Base-by-base conservation (phyloP, 1,284 basidiomycete genomes). In the Ceratobasidium sp. region DNA sequence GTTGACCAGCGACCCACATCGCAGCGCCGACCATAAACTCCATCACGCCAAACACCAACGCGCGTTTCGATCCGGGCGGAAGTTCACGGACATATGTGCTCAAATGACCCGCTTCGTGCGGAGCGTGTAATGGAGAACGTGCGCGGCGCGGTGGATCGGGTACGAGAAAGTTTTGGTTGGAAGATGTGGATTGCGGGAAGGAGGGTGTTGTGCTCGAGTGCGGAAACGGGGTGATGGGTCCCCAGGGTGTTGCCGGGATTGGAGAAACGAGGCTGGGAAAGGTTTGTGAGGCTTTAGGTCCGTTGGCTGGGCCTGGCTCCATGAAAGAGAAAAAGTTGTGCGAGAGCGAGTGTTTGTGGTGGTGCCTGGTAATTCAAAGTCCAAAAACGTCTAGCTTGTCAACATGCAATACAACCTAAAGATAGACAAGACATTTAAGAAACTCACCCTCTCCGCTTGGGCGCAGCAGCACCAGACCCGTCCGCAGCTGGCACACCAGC, bases 321-420 rank as follows among this genome's bases (percentile, higher is more conserved):
- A 95, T 89, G 82, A 95, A 95, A 0, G 93, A 93, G 86, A 97
- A 97, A 85, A 97, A 96, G 83, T 95, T 96, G 84, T 97, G 96
- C 0, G 96, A 97, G 33, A 97, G 85, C 0, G 96, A 98, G 84
- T 97, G 96, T 83, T 96, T 94, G 83, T 98, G 96, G 84, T 96
- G 95, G 82, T 96, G 95, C 38, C 73, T 75, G n/a, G n/a, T n/a
- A n/a, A 50, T 23, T n/a, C 15, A 0, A 94, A 94, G 74, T 93
- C 87, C 50, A 93, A 88, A 23, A 89, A 87, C 28, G 88, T 83
- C 20, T 52, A 85, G 7, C 82, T 81, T 3, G 84, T 82, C 6
- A 84, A 78, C 0, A 84, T 80, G 9, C 77, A 74, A 54, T n/a
- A 52, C 52, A 54, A 20, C 4, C 54, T 42, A 64, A 20, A 42